Percentiles rank a stretch among this genome's conserved stretches.
Conservation (phyloP, 345 rosid species). For the Salix suchowensis region DNA sequence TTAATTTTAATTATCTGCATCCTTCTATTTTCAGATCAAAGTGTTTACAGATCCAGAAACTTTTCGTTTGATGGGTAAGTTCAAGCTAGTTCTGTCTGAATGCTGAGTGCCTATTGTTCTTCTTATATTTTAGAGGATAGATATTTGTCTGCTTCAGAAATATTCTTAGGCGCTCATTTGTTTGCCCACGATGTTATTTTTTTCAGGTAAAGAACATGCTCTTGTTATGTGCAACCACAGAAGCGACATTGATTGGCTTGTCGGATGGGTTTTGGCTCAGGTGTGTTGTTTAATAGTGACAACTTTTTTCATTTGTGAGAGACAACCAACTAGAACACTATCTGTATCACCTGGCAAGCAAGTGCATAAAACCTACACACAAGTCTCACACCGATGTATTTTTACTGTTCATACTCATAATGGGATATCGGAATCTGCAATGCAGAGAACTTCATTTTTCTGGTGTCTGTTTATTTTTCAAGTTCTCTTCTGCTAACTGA, state of each 20-base stretch:
- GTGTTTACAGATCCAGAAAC: conserved; percentile 66
- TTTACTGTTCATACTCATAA: background rate
- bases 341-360: background rate
- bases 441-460: background rate
- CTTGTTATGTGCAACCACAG: conserved; percentile 78
- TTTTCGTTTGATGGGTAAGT: conserved; percentile 70
- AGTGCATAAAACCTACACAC: background rate
- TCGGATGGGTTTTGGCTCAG: conserved; percentile 98
- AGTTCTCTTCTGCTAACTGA: conserved; percentile 11
- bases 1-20: conserved; percentile 17
- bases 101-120: conserved; percentile 2
- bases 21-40: conserved; percentile 52
- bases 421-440: background rate
- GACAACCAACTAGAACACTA: background rate
- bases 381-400: background rate
- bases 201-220: conserved; percentile 89
- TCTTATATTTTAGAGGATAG: background rate
- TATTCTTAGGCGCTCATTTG: background rate
- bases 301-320: background rate
- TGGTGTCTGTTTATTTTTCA: background rate
- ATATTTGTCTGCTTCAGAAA: background rate
- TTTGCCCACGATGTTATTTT: conserved; percentile 4
- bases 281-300: conserved; percentile 24
- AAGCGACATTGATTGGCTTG: conserved; percentile 98
- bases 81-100: background rate